phyloP scores from a whole-genome alignment of 805 yeast genomes.

The Yarrowia yakushimensis region DNA sequence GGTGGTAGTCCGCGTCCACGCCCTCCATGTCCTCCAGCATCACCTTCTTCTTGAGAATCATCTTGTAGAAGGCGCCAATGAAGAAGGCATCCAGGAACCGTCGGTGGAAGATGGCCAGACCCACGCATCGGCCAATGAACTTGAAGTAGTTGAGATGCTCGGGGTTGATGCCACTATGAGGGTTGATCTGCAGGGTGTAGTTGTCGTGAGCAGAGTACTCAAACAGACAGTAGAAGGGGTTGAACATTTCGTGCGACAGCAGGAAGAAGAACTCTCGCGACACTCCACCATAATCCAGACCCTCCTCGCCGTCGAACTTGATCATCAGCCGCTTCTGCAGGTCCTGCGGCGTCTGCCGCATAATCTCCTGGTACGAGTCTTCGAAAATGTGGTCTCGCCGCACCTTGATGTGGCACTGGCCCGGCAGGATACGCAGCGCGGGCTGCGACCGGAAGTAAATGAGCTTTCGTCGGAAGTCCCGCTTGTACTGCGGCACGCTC shows the following conservation, averaged over 20 bases:
- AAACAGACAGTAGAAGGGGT: constrained; percentile 94
- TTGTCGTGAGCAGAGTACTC: constrained; percentile 98
- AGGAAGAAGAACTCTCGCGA: constrained; percentile 96
- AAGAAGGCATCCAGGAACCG: constrained; percentile 97
- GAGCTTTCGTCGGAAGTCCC: constrained; percentile 96
- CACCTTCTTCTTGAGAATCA: constrained; percentile 94
- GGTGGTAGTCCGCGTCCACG: constrained; percentile 94
- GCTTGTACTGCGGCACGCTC: constrained; percentile 97
- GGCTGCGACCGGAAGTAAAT: constrained; percentile 98
- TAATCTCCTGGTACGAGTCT: constrained; percentile 95
- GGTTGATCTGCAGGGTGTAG: constrained; percentile 95
- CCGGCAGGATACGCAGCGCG: constrained; percentile 92
- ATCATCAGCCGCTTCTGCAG: constrained; percentile 96
- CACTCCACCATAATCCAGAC: constrained; percentile 98
- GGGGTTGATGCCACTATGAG: constrained; percentile 94
- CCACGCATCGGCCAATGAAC: constrained; percentile 97
- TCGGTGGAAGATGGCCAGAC: constrained; percentile 96
- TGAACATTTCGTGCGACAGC: constrained; percentile 96
- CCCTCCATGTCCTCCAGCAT: constrained; percentile 97
- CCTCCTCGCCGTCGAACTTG: constrained; percentile 98
- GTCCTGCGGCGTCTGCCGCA: constrained; percentile 99
- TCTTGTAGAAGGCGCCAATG: constrained; percentile 95
- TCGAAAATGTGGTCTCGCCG: constrained; percentile 95
- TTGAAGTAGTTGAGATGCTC: constrained; percentile 97
- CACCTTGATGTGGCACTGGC: constrained; percentile 97